Evolutionary conservation across 768 basidiomycete genomes (phyloP), one percentile per base, ranked within the genome.

Genomic region (Amanita rubescens): DNA sequence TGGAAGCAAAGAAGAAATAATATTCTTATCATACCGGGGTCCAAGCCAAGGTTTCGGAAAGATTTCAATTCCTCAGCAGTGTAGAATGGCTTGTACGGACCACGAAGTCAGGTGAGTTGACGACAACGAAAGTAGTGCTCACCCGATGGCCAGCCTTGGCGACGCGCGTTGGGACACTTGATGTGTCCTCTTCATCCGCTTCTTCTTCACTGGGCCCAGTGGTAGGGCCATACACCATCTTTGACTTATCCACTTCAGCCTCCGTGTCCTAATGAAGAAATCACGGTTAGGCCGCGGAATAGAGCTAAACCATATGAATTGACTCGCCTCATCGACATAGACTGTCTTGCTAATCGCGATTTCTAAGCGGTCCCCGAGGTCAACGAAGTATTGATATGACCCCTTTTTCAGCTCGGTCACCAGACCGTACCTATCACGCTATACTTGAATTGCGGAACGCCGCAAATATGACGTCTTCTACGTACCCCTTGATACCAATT

Each of bases 371-470:
- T 84, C 84, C 44, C 82, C 91, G 54, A 81, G 76, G 62, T 90
- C 90, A 33, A 82, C 79, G 56, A 96, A 94, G 62, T 92, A 90
- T 63, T 81, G 87, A 66, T 92, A 87, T 4, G 75, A 51, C 0
- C 90, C 88, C 67, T 87, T 94, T 66, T 79, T 88, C 69, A 94
- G 92, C 62, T 94, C 86, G 1, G 90, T 90, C 14, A 98, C 78
- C 41, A 95, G 69, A 8, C 90, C 85, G 66, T 95, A 99, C 44
- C 93, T 96, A 58, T 15, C 32, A 53, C 15, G 33, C 39, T 44
- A 12, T 17, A 55, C 24, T 27, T 55, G 57, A 54, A 48, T 53
- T 19, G 38, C 17, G 25, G 42, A 39, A 25, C 4, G 51, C 22
- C 14, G 42, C 12, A 41, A 22, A 24, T 3, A 20, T 6, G 38